A percentile compares a stretch with the other conserved stretches of the same genome.
Evolutionary conservation across 2,329 filamentous ascomycete species (phyloP).

Genomic region (Colletotrichum godetiae): DNA sequence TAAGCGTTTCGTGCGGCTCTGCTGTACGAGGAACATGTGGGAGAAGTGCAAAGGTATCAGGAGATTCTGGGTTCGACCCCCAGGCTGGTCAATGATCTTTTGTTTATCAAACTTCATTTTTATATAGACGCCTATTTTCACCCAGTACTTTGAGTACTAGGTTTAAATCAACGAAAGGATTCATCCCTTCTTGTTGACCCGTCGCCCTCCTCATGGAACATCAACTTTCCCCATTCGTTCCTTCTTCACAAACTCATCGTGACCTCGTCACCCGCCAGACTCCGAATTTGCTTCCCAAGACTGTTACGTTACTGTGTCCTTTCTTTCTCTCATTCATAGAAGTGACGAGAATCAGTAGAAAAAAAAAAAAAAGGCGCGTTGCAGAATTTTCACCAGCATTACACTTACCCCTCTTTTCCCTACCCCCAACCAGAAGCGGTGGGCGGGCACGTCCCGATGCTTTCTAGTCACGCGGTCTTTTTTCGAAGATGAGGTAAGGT

Average conservation of each 20-base stretch:
- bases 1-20: not conserved
- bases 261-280: not conserved
- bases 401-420: not conserved
- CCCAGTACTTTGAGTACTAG: not conserved
- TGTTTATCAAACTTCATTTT: not conserved
- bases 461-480: not conserved
- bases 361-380: not conserved
- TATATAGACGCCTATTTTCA: too few species aligned
- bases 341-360: not conserved
- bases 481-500: not conserved
- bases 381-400: constrained; percentile 12
- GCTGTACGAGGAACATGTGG: not conserved
- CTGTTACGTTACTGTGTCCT: not conserved
- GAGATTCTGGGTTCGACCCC: constrained; percentile 36
- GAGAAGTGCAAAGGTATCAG: constrained; percentile 5
- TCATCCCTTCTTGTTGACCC: too few species aligned
- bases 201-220: too few species aligned
- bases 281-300: constrained; percentile 1
- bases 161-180: not conserved
- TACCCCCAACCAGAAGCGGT: not conserved
- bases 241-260: not conserved
- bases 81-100: constrained; percentile 28
- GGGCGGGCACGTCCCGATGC: not conserved
- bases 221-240: not conserved
- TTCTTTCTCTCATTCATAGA: not conserved